A percentile compares a stretch with the other conserved stretches of the same genome.
These are phyloP conservation scores for Trichoderma sp. DNA, from an alignment of 2,329 filamentous ascomycete genomes.

Conservation along the genomic window DNA sequence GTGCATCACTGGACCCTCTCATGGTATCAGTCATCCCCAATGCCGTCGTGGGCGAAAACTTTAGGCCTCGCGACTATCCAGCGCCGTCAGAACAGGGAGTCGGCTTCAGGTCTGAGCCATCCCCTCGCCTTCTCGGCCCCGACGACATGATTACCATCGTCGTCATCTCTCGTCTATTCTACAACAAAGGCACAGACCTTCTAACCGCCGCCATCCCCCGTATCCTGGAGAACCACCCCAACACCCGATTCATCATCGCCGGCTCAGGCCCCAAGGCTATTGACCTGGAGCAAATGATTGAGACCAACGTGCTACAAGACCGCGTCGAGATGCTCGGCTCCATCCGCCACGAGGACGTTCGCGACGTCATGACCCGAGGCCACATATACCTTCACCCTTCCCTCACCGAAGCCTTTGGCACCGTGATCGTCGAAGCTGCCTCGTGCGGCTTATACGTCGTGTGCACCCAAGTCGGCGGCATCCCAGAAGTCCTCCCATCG, in stretches of 20 bases:
- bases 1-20: slow-evolving; percentile 88
- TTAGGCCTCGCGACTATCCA: slow-evolving; percentile 61
- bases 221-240: slow-evolving; percentile 83
- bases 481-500: slow-evolving; percentile 89
- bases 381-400: slow-evolving; percentile 96
- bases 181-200: slow-evolving; percentile 97
- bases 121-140: slow-evolving; percentile 70
- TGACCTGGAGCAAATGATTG: slow-evolving; percentile 96
- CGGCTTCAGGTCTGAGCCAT: slow-evolving; percentile 44
- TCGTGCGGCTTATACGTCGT: slow-evolving; percentile 96
- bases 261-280: slow-evolving; percentile 96
- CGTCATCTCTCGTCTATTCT: slow-evolving; percentile 94
- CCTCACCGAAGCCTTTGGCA: slow-evolving; percentile 94
- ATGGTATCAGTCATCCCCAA: slow-evolving; percentile 99
- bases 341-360: slow-evolving; percentile 91
- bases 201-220: slow-evolving; percentile 94
- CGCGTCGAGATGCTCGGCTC: slow-evolving; percentile 89
- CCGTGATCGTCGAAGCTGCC: slow-evolving; percentile 95
- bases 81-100: slow-evolving; percentile 30
- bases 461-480: slow-evolving; percentile 92
- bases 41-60: slow-evolving; percentile 94
- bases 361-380: slow-evolving; percentile 94
- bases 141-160: slow-evolving; percentile 92
- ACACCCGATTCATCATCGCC: slow-evolving; percentile 95
- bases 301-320: slow-evolving; percentile 90